Evolutionary conservation across 495 filamentous ascomycete genomes (phyloP), one percentile per base, ranked within the genome.

Genomic region (Penicillium dipodomyicola): DNA sequence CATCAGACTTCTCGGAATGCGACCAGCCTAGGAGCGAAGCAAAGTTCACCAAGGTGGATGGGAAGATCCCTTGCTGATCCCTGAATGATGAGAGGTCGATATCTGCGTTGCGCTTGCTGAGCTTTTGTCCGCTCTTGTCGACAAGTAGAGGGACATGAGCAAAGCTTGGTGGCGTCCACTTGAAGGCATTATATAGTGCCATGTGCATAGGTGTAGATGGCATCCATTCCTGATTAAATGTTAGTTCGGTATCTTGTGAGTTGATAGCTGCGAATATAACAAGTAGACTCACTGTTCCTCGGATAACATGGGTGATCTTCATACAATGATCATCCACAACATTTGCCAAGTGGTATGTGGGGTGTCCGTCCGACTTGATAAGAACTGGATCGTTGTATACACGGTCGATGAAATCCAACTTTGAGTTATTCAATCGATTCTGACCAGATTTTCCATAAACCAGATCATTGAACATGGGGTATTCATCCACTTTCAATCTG

Each of bases 311-410:
- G 4, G 91, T 97, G 65, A 98, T 95, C 49, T 88, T 70, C 94
- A 98, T 98, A 48, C 82, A 73, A 67, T 95, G 90, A 69, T 98
- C 94, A 69, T 98, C 94, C 20, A 98, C 87, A 23, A 98, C 92
- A 71, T 97, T 97, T 4, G 94, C 94, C 51, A 98, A 85, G 69
- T 97, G 94, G 65, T 98, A 98, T 9, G 94, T 97, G 1, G 94
- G 94, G 50, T 87, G 84, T 0, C 92, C 92, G 65, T 98, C 94
- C 8, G 84, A 85, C 71, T 97, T 98, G 27, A 96, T 69, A 43
- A 98, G 75, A 59, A 98, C 86, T 9, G 89, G 91, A 67, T 92
- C 89, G 53, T 89, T 87, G 51, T 81, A 88, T 3, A 80, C 72
- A 5, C 72, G 65, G 33, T 81, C 74, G 49, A 74, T 77, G 12